Base-by-base conservation (phyloP, 257 asterid genomes). In the Striga asiatica region DNA sequence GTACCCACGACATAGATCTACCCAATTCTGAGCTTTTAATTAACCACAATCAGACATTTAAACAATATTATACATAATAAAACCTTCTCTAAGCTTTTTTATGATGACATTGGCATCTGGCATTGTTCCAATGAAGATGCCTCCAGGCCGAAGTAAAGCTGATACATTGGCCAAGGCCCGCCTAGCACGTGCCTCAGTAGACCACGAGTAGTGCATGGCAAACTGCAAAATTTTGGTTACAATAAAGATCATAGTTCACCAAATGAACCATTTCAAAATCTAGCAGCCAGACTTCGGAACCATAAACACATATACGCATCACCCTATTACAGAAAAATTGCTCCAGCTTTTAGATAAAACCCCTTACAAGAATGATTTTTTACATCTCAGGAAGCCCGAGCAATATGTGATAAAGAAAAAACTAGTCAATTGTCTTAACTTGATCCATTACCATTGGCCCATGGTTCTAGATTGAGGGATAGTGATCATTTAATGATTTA, bases 151-250 rank as follows among this genome's bases (percentile, higher is more conserved):
- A 58, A 92, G 94, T 70, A 92, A 81, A 66, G 94, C 94, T 49
- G 97, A 88, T 48, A 92, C 83, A 73, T 92, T 88, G 39, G 97
- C 91, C 74, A 92, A 78, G 43, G 99, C 93, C 31, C 88, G 78
- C 35, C 99, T 73, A 34, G 99, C 99, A 68, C 94, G 95, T 50
- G 91, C 95, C 82, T 92, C 97, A 3, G 97, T 84, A 18, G 99
- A 92, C 99, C 99, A 88, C 8, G 98, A 92, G 70, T 92, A 92
- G 72, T 92, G 98, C 98, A 92, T 69, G 23, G 98, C 98, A 76
- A 92, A 88, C 97, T 92, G 85, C 79, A 79, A 18, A 17, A 22
- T 54, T 42, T 27, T 66, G 48, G 62, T 56, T 63, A 66, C 27
- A 45, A 14, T 13, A 41, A 45, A 18, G 2, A 2, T 18, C n/a